Base-by-base conservation (phyloP, 2,329 filamentous ascomycete species). In the Beauveria sp. region DNA sequence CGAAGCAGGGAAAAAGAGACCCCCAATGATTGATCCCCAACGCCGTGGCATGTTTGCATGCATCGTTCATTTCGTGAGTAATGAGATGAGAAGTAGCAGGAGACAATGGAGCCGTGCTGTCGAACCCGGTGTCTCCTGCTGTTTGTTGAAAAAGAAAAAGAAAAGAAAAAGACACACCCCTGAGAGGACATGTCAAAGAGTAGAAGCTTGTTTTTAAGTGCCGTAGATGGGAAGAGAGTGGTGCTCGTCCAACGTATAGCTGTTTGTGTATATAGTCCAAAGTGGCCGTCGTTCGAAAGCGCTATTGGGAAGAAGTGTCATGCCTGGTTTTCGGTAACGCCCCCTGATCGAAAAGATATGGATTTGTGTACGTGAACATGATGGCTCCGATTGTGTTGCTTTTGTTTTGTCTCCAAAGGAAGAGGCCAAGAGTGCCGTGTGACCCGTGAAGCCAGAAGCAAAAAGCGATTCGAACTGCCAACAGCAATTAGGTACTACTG, bases 51-150 rank as follows among this genome's bases (percentile, higher is more conserved):
- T 56, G 34, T 61, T 55, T 55, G 48, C 43, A n/a, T 55, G 46
- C 52, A 41, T 61, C 59, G 59, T 61, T 55, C 43, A 53, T 37
- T 44, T 61, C 59, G 52, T 61, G 7, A 56, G 24, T 9, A 37
- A 56, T 5, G 8, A 24, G 30, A 48, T 5, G 30, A 41, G 16
- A 40, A 56, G 12, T n/a, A 50, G n/a, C 34, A 34, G 12, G 24
- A 48, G 22, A 28, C 47, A 24, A 8, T 55, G 47, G 47, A 52
- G 43, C 51, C 58, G 51, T 61, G 51, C 58, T 61, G 58, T 61
- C 43, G 18, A 40, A 50, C 51, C 51, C 30, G 51, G 43, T 28
- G 30, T 51, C 37, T 30, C 12, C 24, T 59, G 51, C 50, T 26
- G 6, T 10, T 59, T 24, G 14, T 37, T n/a, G 37, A 40, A 40